Evolutionary conservation across 257 asterid genomes (phyloP).

Genomic region (Echium plantagineum): DNA sequence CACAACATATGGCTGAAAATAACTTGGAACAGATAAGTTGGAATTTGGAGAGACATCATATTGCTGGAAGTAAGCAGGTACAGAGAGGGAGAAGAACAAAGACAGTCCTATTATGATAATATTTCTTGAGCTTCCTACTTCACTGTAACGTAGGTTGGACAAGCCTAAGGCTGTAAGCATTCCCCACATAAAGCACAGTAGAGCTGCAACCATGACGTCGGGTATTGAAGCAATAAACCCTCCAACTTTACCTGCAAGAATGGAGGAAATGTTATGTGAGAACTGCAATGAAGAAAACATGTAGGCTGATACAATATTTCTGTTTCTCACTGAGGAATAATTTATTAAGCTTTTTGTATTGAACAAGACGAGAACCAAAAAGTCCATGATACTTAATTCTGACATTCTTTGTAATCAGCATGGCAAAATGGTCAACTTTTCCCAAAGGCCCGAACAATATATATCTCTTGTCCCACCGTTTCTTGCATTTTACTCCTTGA

Average conservation of each 20-base stretch:
- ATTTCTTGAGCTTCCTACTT: slow-evolving; percentile 97
- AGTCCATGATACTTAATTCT: too few species aligned
- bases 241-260: slow-evolving; percentile 80
- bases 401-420: too few species aligned
- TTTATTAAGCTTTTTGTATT: not conserved
- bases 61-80: slow-evolving; percentile 93
- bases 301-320: not conserved
- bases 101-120: slow-evolving; percentile 88
- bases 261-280: slow-evolving; percentile 1
- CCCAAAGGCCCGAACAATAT: too few species aligned
- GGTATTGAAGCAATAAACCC: slow-evolving; percentile 96
- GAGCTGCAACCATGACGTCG: slow-evolving; percentile 87
- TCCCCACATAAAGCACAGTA: slow-evolving; percentile 96
- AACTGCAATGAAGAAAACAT: not conserved
- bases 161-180: slow-evolving; percentile 88
- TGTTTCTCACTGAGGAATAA: too few species aligned
- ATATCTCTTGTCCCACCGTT: too few species aligned
- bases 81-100: slow-evolving; percentile 66
- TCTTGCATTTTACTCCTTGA: too few species aligned
- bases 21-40: slow-evolving; percentile 68
- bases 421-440: too few species aligned
- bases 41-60: slow-evolving; percentile 73
- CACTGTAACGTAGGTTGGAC: slow-evolving; percentile 88
- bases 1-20: slow-evolving; percentile 69
- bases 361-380: not conserved